Conservation (phyloP, 345 rosid species). For the Melastoma malabathricum region DNA sequence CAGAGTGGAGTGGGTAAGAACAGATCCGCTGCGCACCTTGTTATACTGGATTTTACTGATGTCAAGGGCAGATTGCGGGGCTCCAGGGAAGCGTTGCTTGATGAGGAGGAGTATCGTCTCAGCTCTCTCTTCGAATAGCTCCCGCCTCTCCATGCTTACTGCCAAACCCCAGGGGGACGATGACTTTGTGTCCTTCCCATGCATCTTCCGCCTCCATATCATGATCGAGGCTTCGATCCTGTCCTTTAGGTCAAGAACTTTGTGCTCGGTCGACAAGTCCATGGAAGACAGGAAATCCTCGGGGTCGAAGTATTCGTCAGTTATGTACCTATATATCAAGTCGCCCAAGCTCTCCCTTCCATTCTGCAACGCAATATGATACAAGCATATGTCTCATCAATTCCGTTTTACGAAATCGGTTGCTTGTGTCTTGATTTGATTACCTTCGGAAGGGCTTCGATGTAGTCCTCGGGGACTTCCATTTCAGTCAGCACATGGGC, state of each 20-base stretch:
- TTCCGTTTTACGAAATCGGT: slow-evolving; percentile 6
- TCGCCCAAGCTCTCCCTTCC: slow-evolving; percentile 88
- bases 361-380: slow-evolving; percentile 25
- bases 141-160: slow-evolving; percentile 77
- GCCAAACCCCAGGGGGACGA: slow-evolving; percentile 53
- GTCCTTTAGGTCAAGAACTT: slow-evolving; percentile 70
- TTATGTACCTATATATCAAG: slow-evolving; percentile 46
- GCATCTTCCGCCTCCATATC: slow-evolving; percentile 85
- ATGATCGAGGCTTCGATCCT: slow-evolving; percentile 80
- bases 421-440: background rate
- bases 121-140: slow-evolving; percentile 80
- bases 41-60: slow-evolving; percentile 82
- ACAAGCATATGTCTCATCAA: background rate
- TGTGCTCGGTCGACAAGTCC: slow-evolving; percentile 74
- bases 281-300: slow-evolving; percentile 47
- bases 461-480: slow-evolving; percentile 86
- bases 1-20: background rate
- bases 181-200: slow-evolving; percentile 61
- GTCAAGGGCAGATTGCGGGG: slow-evolving; percentile 72
- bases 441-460: slow-evolving; percentile 84
- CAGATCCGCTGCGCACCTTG: slow-evolving; percentile 20
- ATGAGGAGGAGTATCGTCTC: slow-evolving; percentile 65
- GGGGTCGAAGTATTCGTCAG: slow-evolving; percentile 65
- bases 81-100: slow-evolving; percentile 69
- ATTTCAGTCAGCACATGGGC: slow-evolving; percentile 71